Conservation (phyloP, 1,139 yeast genomes). For the Geotrichum aggregatum region DNA sequence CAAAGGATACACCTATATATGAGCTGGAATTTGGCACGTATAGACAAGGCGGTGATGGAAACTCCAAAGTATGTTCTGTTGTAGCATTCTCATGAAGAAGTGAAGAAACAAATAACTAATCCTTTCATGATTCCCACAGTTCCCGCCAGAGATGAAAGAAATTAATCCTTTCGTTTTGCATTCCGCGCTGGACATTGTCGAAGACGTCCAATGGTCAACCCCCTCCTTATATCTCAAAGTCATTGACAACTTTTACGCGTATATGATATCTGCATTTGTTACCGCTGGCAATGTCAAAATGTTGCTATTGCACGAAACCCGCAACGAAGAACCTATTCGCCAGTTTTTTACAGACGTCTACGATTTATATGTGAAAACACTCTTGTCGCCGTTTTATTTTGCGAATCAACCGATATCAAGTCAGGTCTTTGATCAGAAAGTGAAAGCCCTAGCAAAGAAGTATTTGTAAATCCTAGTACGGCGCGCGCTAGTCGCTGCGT, state of each 20-base stretch:
- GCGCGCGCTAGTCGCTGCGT: no score
- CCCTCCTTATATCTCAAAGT: slow-evolving; percentile 64
- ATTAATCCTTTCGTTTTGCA: slow-evolving; percentile 84
- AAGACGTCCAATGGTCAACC: slow-evolving; percentile 79
- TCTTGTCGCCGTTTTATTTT: slow-evolving; percentile 81
- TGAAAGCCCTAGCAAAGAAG: slow-evolving; percentile 69
- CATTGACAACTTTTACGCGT: slow-evolving; percentile 82
- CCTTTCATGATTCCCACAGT: no score
- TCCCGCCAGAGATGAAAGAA: slow-evolving; percentile 69
- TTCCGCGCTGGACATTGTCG: slow-evolving; percentile 82
- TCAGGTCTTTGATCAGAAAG: slow-evolving; percentile 70
- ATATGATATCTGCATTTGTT: slow-evolving; percentile 71
- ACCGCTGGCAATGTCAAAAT: slow-evolving; percentile 87
- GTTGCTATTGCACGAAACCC: slow-evolving; percentile 66
- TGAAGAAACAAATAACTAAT: no score
- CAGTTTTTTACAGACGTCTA: slow-evolving; percentile 82
- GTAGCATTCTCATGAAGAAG: neutral
- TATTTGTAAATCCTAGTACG: slow-evolving; percentile 55
- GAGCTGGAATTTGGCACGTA: slow-evolving; percentile 82
- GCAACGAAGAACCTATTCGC: slow-evolving; percentile 67
- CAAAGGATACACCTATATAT: slow-evolving; percentile 79
- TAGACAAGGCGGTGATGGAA: slow-evolving; percentile 60
- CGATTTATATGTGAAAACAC: slow-evolving; percentile 80
- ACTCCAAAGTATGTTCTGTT: slow-evolving; percentile 40
- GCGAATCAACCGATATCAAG: slow-evolving; percentile 71